Conservation (phyloP, 805 yeast species). For the Tetrapisispora namnaoensis region DNA sequence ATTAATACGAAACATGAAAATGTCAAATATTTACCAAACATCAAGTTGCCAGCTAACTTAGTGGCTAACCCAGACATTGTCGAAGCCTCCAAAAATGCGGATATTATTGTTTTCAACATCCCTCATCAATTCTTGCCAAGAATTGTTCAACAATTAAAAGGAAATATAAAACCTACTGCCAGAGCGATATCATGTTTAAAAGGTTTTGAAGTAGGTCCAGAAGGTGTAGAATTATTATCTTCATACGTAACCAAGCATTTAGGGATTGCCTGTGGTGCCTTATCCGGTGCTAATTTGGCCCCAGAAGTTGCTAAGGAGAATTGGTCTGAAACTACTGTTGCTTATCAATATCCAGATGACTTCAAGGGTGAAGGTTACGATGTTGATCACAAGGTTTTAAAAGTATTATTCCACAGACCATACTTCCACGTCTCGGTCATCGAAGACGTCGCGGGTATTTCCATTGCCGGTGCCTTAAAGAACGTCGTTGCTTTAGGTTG, state of each 20-base stretch:
- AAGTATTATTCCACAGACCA: constrained; percentile 86
- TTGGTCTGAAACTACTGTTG: constrained; percentile 97
- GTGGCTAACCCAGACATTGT: constrained; percentile 77
- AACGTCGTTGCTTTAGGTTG: constrained; percentile 93
- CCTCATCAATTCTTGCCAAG: constrained; percentile 91
- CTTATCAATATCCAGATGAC: constrained; percentile 65
- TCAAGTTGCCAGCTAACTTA: constrained; percentile 75
- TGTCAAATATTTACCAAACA: constrained; percentile 83
- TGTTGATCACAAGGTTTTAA: constrained; percentile 60
- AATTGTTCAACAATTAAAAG: constrained; percentile 66
- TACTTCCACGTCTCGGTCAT: constrained; percentile 93
- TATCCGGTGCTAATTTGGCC: constrained; percentile 94
- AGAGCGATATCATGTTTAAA: constrained; percentile 92
- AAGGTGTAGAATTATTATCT: constrained; percentile 77
- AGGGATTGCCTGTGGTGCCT: constrained; percentile 88
- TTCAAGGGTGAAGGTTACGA: constrained; percentile 34
- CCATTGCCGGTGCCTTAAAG: constrained; percentile 93
- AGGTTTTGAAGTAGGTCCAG: constrained; percentile 80
- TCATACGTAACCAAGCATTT: constrained; percentile 68
- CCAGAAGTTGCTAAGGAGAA: constrained; percentile 91
- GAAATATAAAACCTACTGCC: constrained; percentile 55
- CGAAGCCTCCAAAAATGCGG: constrained; percentile 68
- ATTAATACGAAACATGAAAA: constrained; percentile 87
- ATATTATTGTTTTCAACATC: constrained; percentile 81
- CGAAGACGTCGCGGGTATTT: constrained; percentile 89